Conservation (phyloP, 2,329 filamentous ascomycete species). For the Zymoseptoria passerinii region DNA sequence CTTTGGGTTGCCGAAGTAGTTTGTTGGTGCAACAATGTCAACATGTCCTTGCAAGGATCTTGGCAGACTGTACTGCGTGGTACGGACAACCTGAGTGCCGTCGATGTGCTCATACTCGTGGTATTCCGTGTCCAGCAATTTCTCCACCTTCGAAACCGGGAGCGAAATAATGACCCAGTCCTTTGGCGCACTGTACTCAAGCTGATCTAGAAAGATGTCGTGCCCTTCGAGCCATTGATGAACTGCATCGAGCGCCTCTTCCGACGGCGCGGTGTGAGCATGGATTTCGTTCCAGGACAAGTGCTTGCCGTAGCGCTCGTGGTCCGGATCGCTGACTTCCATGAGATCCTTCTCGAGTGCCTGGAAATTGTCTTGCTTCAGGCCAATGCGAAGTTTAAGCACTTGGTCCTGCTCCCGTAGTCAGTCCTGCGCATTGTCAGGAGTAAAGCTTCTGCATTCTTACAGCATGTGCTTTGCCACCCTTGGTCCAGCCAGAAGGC, state of each 20-base stretch:
- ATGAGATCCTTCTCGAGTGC: constrained; percentile 50
- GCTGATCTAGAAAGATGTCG: constrained; percentile 23
- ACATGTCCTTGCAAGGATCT: background rate
- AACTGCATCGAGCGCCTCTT: constrained; percentile 43
- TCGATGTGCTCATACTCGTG: constrained; percentile 1
- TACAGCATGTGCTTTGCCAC: constrained; percentile 11
- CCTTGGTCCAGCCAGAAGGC: constrained; percentile 14
- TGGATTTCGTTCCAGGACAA: constrained; percentile 47
- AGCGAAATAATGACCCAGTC: constrained; percentile 15
- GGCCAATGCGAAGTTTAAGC: constrained; percentile 18
- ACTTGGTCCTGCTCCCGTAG: constrained; percentile 3
- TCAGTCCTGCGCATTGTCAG: background rate
- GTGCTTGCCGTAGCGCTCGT: constrained; percentile 53
- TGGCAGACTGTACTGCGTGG: constrained; percentile 1
- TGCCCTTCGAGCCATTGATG: constrained; percentile 48
- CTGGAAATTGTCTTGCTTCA: constrained; percentile 22
- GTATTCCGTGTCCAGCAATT: constrained; percentile 2
- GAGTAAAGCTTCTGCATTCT: background rate
- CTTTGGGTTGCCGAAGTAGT: background rate
- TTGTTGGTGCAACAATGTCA: constrained; percentile 1
- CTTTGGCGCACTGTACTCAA: constrained; percentile 14
- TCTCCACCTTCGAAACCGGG: background rate
- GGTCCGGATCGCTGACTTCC: constrained; percentile 53
- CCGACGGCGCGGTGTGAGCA: constrained; percentile 45
- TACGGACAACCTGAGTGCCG: background rate